Evolutionary conservation across 805 yeast genomes (phyloP), one percentile per base, ranked within the genome.

Genomic region (Ogataea saltuana): DNA sequence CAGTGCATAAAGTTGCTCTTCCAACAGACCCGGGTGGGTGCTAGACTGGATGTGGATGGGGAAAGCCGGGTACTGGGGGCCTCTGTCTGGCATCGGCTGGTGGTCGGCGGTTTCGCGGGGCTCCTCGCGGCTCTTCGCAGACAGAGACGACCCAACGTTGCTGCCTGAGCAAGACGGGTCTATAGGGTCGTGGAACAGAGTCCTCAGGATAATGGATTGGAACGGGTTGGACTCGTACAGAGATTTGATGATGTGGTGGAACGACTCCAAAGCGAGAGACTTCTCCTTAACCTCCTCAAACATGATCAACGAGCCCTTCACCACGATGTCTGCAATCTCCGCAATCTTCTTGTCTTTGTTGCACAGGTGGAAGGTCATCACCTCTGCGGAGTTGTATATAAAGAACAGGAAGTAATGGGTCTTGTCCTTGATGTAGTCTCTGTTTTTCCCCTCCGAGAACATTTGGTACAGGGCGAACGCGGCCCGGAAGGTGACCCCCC

Each of bases 401-500:
- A 45, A 45, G 15, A 30, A 33, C 12, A 46, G 42, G 28, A 33
- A 82, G 33, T 79, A 63, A 27, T 80, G 72, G 8, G 40, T 16
- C 19, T 41, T 45, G 27, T 32, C 39, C 13, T 20, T 38, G 53
- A 82, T 39, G 79, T 20, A 81, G 78, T 45, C 72, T 33, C 38
- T 18, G 30, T 31, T 32, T 23, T 17, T 34, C 70, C 60, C 75
- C 68, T n/a, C 81, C 76, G 17, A 85, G 82, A 55, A 46, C 76
- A 78, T 43, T 77, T 81, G 34, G 76, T 69, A 45, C 82, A 85
- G 81, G 81, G 82, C 82, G 55, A 85, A 76, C 2, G 91, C 87
- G 1, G 91, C 86, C 61, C 83, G 88, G 69, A 84, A 85, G 2
- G 88, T 85, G 44, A 85, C 83, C 8, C 89, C 87, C 83, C 87